Base-by-base conservation (phyloP, 2,329 filamentous ascomycete species). In the Sordariomycetes sp. region DNA sequence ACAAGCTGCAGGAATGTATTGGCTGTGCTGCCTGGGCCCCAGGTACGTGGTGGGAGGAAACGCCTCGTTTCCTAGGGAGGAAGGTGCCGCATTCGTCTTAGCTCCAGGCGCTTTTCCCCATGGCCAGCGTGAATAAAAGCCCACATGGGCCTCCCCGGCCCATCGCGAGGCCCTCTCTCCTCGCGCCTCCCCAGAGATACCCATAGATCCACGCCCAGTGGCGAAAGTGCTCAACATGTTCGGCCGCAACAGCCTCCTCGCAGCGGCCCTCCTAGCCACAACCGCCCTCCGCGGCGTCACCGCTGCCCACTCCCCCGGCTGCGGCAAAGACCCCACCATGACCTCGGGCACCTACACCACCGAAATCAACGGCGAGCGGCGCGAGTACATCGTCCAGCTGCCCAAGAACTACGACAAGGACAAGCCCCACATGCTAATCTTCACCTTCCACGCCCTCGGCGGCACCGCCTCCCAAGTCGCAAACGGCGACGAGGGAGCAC, bases 301-400 rank as follows among this genome's bases (percentile, higher is more conserved):
- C 13, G 36, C 36, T 15, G 36, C 10, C 45, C 50, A 22, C 32
- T 56, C 54, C 2, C 17, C 69, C 22, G 70, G 70, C n/a, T 72
- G 70, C 60, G 69, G 69, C 54, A 70, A 68, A 59, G 59, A 53
- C 35, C 60, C 65, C 5, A 63, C 64, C 17, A 58, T 65, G 34
- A 62, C 65, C 32, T 67, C 67, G 50, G 42, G 48, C 28, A 63
- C 64, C 53, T 65, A 70, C 58, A 65, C 62, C 36, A 65, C 70
- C 56, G 68, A 62, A 10, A 66, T 75, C 54, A 70, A 72, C 57
- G 67, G 67, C 59, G 68, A 69, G 59, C 22, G 52, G 45, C 67
- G 73, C 13, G 61, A 70, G 60, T 75, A 72, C 63, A 69, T 69
- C 61, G 62, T 75, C 51, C 63, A 66, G 55, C 57, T 73, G 10